These are phyloP conservation scores for Pyrenochaeta sp. DNA, from an alignment of 2,329 filamentous ascomycete species.

Conservation along the genomic window DNA sequence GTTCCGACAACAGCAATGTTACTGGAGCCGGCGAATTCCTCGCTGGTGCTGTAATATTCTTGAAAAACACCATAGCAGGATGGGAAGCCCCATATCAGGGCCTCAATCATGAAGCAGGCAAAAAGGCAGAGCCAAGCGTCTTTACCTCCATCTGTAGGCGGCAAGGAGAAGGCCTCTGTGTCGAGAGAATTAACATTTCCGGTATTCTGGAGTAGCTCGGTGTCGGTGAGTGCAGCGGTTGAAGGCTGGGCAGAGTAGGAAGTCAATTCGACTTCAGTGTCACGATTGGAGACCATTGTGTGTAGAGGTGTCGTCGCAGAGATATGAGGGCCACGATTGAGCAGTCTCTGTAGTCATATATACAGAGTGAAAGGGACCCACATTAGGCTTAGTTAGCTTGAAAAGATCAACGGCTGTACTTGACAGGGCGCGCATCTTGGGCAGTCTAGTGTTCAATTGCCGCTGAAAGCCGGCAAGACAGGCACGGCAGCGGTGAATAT, in stretches of 20 bases:
- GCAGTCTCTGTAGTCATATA: too few species aligned
- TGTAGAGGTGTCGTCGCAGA: too few species aligned
- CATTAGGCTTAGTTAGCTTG: too few species aligned
- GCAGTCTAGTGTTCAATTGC: too few species aligned
- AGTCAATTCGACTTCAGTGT: conserved; percentile 19
- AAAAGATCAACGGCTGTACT: too few species aligned
- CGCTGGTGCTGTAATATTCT: conserved; percentile 40
- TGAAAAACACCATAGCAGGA: conserved; percentile 44
- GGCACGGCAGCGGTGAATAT: too few species aligned
- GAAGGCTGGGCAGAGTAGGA: conserved; percentile 17
- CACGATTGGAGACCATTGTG: conserved; percentile 25
- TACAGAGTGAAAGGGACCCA: too few species aligned
- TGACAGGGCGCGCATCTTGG: too few species aligned
- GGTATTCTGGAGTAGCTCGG: conserved; percentile 21
- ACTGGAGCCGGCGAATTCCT: conserved; percentile 38
- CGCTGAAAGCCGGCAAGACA: too few species aligned
- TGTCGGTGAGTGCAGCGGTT: conserved; percentile 14
- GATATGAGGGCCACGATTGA: too few species aligned
- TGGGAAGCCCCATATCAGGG: conserved; percentile 53
- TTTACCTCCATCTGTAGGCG: conserved; percentile 39
- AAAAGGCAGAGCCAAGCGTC: conserved; percentile 40
- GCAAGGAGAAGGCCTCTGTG: conserved; percentile 32
- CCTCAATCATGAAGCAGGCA: conserved; percentile 60
- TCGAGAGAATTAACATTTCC: conserved; percentile 19
- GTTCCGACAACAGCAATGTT: conserved; percentile 44